These are phyloP conservation scores for Synchytrium microbalum DNA, from an alignment of 371 early-diverging fungal species.

Conservation along the genomic window DNA sequence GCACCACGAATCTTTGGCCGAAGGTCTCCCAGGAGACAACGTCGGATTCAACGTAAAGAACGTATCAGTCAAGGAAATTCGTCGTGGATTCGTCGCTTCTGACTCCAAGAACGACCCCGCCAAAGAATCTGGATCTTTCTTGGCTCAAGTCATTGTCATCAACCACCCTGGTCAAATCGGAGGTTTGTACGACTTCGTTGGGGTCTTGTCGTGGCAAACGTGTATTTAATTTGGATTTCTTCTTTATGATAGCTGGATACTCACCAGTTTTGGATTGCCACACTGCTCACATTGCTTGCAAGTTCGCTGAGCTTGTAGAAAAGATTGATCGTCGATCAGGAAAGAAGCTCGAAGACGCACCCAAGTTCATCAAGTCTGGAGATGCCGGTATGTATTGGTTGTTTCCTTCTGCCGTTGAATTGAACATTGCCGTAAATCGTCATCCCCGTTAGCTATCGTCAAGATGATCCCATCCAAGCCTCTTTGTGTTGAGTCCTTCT, in stretches of 20 bases:
- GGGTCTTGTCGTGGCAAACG: too few species aligned
- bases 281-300: constrained; percentile 95
- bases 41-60: constrained; percentile 98
- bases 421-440: not conserved
- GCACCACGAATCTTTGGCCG: constrained; percentile 90
- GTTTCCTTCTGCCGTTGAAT: not conserved
- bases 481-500: constrained; percentile 91
- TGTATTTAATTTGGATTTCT: not conserved
- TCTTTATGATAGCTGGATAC: constrained; percentile 51
- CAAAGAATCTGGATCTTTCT: constrained; percentile 87
- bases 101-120: constrained; percentile 96
- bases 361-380: constrained; percentile 90
- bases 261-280: constrained; percentile 93
- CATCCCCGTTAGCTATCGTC: constrained; percentile 63
- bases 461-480: constrained; percentile 93
- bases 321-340: constrained; percentile 96
- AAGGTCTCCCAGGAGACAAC: constrained; percentile 96
- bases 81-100: constrained; percentile 94
- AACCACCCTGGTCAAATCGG: constrained; percentile 94
- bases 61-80: constrained; percentile 93
- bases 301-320: constrained; percentile 82
- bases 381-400: constrained; percentile 47
- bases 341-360: constrained; percentile 78
- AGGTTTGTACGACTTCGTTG: too few species aligned
- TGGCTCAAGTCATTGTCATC: constrained; percentile 91